Evolutionary conservation across 2,329 filamentous ascomycete genomes (phyloP), one percentile per base, ranked within the genome.

Genomic region (Beauveria bassiana): DNA sequence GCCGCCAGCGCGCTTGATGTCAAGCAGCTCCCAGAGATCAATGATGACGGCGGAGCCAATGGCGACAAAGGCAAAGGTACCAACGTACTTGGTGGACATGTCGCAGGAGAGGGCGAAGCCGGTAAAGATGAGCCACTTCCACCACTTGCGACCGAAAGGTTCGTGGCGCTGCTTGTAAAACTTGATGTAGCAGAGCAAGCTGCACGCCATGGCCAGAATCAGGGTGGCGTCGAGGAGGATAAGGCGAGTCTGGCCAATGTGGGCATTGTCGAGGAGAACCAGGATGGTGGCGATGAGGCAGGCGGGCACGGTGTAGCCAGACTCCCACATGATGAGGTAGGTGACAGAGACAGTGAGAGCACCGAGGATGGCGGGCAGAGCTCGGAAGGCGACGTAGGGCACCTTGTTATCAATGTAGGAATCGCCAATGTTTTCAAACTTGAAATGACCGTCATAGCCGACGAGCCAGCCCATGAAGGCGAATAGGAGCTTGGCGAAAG

Each of bases 311-410:
- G 91, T 96, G 78, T 99, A 99, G 65, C 93, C 95, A 55, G 95
- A 98, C 77, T 99, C 95, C 95, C 95, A 99, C 95, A 99, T 99
- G 75, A 96, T 99, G 73, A 96, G 78, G 76, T 96, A 99, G 61
- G 91, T 87, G 53, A 93, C 89, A n/a, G 93, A 89, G 57, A 99
- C 91, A 12, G 95, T 99, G 67, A 99, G 79, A 61, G 95, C 89
- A 66, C 95, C 95, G 68, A 98, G 86, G 55, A 95, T 85, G 63
- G 95, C 95, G 47, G 95, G 95, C 80, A 99, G 85, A 51, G 93
- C 89, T 68, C 95, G 90, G 79, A 96, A 96, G 64, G 95, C 93
- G 65, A 99, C 90, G 75, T 99, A 99, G 43, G 95, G 95, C 47
- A 99, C 93, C 73, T 96, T 95, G 82, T 99, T 97, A 63, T 87